Evolutionary conservation across 306 rosid species (phyloP).

Genomic region (Rosa chinensis): DNA sequence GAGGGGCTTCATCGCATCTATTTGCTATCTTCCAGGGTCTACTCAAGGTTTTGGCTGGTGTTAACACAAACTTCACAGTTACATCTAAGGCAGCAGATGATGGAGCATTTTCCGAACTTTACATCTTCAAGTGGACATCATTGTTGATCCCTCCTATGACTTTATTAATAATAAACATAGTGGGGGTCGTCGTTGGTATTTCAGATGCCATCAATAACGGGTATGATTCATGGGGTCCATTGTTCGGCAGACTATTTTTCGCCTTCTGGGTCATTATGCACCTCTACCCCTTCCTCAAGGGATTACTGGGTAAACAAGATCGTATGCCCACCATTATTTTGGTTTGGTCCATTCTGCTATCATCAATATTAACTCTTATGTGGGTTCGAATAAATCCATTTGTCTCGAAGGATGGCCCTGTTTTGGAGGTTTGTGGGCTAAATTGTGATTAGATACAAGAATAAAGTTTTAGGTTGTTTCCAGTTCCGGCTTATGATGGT

Average conservation of each 20-base stretch:
- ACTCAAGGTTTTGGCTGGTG: constrained; percentile 93
- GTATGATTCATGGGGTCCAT: constrained; percentile 95
- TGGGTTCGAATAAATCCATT: constrained; percentile 96
- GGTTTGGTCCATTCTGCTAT: constrained; percentile 91
- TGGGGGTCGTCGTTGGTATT: constrained; percentile 83
- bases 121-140: constrained; percentile 93
- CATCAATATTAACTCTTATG: constrained; percentile 84
- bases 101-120: constrained; percentile 91
- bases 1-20: constrained; percentile 91
- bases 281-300: constrained; percentile 95
- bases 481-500: constrained; percentile 21
- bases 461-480: constrained; percentile 33
- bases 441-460: constrained; percentile 60
- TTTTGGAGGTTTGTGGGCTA: constrained; percentile 82
- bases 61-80: constrained; percentile 87
- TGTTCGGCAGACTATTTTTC: constrained; percentile 92
- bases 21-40: constrained; percentile 90
- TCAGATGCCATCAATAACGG: constrained; percentile 95
- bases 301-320: constrained; percentile 79
- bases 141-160: constrained; percentile 82
- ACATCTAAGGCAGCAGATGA: constrained; percentile 96
- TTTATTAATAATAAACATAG: constrained; percentile 68
- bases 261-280: constrained; percentile 91
- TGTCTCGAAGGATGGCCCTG: constrained; percentile 76
- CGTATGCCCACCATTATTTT: constrained; percentile 82